These are phyloP conservation scores for Lyophyllum semitale DNA, from an alignment of 768 basidiomycete species.

Conservation along the genomic window DNA sequence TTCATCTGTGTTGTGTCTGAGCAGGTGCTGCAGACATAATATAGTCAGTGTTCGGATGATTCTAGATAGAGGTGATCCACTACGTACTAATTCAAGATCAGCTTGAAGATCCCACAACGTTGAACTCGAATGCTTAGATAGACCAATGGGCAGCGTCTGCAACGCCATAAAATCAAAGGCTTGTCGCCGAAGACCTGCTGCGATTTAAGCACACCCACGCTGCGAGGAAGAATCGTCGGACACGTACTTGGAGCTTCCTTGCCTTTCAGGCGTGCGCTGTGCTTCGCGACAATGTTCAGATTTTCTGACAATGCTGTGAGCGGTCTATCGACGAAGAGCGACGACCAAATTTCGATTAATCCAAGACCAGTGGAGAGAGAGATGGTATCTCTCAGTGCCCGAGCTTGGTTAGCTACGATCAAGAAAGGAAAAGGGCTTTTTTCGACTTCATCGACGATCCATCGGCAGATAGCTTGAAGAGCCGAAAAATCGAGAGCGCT, in stretches of 20 bases:
- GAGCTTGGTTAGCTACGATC: slow-evolving; percentile 30
- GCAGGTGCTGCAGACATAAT: slow-evolving; percentile 5
- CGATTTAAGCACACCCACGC: neutral
- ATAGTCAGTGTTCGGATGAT: neutral
- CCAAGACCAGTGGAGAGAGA: slow-evolving; percentile 73
- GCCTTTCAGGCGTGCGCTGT: slow-evolving; percentile 20
- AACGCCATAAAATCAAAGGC: slow-evolving; percentile 42
- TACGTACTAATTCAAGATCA: slow-evolving; percentile 25
- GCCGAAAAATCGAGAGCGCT: slow-evolving; percentile 61
- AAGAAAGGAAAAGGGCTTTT: slow-evolving; percentile 33
- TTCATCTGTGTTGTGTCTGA: neutral
- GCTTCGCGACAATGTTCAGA: slow-evolving; percentile 22
- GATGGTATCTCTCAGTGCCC: slow-evolving; percentile 47
- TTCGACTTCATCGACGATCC: slow-evolving; percentile 48
- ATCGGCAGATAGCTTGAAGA: slow-evolving; percentile 56
- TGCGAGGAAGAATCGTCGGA: neutral
- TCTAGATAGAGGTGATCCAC: neutral
- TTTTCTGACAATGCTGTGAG: slow-evolving; percentile 11
- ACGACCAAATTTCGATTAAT: slow-evolving; percentile 71
- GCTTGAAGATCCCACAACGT: slow-evolving; percentile 14
- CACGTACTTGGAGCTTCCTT: slow-evolving; percentile 18
- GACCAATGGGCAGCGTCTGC: slow-evolving; percentile 27
- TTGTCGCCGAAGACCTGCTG: slow-evolving; percentile 40
- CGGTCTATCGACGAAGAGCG: slow-evolving; percentile 33
- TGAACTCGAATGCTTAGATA: slow-evolving; percentile 19